These are phyloP conservation scores for Aspergillus brasiliensis DNA, from an alignment of 2,329 filamentous ascomycete species.

Conservation along the genomic window DNA sequence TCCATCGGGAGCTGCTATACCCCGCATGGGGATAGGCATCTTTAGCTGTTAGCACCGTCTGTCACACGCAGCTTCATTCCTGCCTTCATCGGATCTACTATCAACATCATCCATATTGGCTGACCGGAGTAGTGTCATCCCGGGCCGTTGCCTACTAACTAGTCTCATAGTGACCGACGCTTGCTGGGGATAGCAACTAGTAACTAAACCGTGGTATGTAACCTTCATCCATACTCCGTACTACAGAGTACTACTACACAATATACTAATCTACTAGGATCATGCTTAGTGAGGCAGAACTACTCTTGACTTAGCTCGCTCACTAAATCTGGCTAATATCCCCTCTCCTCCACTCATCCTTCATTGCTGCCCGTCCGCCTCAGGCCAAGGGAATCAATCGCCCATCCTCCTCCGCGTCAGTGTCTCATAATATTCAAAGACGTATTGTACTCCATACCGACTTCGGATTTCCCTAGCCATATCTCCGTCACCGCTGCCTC, in stretches of 20 bases:
- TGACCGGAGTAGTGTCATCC: neutral
- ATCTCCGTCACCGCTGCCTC: neutral
- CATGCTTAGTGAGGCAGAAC: too few relatives aligned
- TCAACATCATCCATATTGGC: too few relatives aligned
- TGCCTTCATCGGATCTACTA: too few relatives aligned
- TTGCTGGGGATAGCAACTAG: too few relatives aligned
- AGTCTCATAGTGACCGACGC: too few relatives aligned
- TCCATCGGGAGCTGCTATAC: conserved; percentile 3
- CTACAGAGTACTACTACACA: too few relatives aligned
- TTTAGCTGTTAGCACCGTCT: neutral
- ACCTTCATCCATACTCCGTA: too few relatives aligned
- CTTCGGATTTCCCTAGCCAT: too few relatives aligned
- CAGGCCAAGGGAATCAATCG: neutral
- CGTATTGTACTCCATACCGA: too few relatives aligned
- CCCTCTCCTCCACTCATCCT: neutral
- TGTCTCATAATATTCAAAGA: neutral
- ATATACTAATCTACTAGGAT: too few relatives aligned
- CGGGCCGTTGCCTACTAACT: neutral
- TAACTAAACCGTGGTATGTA: too few relatives aligned
- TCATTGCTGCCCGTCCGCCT: conserved; percentile 6
- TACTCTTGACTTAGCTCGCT: neutral
- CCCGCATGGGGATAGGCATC: conserved; percentile 5
- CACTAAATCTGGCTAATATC: neutral
- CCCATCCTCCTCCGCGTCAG: neutral
- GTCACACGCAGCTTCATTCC: neutral